Evolutionary conservation across 768 basidiomycete species (phyloP).

Genomic region (Collybiopsis luxurians): DNA sequence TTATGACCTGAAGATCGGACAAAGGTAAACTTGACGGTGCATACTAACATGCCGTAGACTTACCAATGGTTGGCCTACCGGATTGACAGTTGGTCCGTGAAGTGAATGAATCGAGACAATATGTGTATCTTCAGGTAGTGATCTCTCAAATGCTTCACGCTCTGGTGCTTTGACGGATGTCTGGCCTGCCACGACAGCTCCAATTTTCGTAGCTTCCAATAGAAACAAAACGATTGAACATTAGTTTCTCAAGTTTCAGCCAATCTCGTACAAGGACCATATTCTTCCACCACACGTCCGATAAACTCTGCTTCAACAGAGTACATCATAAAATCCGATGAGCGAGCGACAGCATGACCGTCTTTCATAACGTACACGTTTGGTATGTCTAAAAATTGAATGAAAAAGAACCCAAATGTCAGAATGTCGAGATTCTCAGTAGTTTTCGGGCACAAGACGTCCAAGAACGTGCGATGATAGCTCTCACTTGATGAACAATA

Average conservation of each 20-base stretch:
- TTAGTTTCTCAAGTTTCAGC: neutral
- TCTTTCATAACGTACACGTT: constrained; percentile 67
- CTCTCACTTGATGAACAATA: constrained; percentile 57
- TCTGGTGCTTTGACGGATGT: constrained; percentile 98
- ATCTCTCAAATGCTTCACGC: constrained; percentile 80
- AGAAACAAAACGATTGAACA: neutral
- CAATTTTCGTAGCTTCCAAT: constrained; percentile 85
- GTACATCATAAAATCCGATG: constrained; percentile 93
- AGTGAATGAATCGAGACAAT: constrained; percentile 94
- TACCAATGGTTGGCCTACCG: constrained; percentile 88
- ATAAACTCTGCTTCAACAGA: constrained; percentile 93
- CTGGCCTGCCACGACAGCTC: constrained; percentile 92
- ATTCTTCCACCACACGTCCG: constrained; percentile 77
- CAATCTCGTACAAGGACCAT: constrained; percentile 78
- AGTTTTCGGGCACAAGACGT: no score
- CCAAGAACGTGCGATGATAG: no score
- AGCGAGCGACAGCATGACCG: constrained; percentile 85
- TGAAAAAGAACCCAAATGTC: neutral
- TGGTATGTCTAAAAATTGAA: constrained; percentile 40
- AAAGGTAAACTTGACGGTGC: no score
- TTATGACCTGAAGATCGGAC: constrained; percentile 78
- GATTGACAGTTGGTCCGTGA: constrained; percentile 88
- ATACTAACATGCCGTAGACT: no score
- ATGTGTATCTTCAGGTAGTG: constrained; percentile 81
- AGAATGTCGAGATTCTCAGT: neutral